Conservation (phyloP, 2,329 filamentous ascomycete genomes). For the Arachnopeziza araneosa region DNA sequence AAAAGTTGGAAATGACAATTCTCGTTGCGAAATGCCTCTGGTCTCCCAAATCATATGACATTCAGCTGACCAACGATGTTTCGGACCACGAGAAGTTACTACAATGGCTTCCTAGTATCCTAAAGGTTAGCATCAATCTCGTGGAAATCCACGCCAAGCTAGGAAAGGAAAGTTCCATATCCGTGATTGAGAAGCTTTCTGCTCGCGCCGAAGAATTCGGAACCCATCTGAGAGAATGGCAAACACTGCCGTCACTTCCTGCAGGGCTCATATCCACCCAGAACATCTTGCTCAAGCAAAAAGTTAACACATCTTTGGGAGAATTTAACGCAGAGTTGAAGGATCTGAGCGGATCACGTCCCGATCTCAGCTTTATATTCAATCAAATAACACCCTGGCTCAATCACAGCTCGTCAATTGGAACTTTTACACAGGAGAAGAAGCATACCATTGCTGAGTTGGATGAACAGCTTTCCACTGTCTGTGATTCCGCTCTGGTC, state of each 20-base stretch:
- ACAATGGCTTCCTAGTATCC: conserved; percentile 64
- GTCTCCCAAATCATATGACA: conserved; percentile 31
- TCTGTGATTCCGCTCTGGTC: conserved; percentile 73
- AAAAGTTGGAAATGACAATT: conserved; percentile 19
- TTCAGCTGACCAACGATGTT: conserved; percentile 6
- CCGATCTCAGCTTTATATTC: conserved; percentile 59
- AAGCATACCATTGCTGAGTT: conserved; percentile 37
- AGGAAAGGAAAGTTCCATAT: conserved; percentile 43
- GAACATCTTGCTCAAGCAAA: conserved; percentile 20
- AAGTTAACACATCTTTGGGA: conserved; percentile 12
- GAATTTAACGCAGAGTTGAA: conserved; percentile 32
- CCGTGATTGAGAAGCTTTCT: conserved; percentile 41
- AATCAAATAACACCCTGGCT: conserved; percentile 64
- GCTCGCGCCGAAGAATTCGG: conserved; percentile 46
- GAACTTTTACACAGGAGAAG: conserved; percentile 3
- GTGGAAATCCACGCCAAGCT: conserved; percentile 63
- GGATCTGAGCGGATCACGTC: conserved; percentile 40
- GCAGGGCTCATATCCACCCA: conserved; percentile 41
- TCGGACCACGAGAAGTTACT: conserved; percentile 29
- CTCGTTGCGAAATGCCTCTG: conserved; percentile 34
- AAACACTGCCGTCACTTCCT: conserved; percentile 45
- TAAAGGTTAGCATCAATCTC: conserved; percentile 56
- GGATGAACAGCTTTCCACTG: conserved; percentile 51
- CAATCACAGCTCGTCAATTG: conserved; percentile 21
- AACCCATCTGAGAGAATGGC: conserved; percentile 37